These are phyloP conservation scores for Oryza australiensis DNA, from an alignment of 176 grass and related monocot genomes.

Conservation along the genomic window DNA sequence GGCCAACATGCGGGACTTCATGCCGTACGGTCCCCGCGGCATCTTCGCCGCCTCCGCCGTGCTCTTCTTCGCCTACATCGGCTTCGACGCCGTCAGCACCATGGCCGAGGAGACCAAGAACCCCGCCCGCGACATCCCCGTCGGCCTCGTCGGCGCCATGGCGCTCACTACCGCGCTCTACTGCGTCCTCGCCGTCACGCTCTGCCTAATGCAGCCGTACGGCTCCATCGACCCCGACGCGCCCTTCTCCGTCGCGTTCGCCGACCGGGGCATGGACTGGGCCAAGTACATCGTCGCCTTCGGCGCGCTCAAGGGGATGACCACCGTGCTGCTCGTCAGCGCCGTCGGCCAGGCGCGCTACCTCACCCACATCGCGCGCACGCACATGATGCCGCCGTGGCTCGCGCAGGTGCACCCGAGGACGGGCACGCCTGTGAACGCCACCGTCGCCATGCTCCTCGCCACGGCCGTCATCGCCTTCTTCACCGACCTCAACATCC, in stretches of 20 bases:
- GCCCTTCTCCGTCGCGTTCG: constrained; percentile 62
- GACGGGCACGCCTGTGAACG: constrained; percentile 57
- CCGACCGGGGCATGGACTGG: constrained; percentile 52
- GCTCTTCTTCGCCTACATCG: constrained; percentile 61
- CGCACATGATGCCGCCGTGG: constrained; percentile 67
- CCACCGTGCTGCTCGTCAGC: constrained; percentile 65
- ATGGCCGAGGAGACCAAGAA: constrained; percentile 58
- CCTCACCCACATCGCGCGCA: constrained; percentile 66
- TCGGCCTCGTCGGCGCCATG: constrained; percentile 52
- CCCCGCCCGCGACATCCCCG: constrained; percentile 41
- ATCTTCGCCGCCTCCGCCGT: constrained; percentile 39
- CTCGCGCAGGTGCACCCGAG: constrained; percentile 46
- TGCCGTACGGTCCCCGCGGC: constrained; percentile 24
- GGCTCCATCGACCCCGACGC: constrained; percentile 45
- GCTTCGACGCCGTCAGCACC: constrained; percentile 60
- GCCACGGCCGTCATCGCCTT: constrained; percentile 59
- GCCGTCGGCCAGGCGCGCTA: constrained; percentile 65
- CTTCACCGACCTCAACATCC: constrained; percentile 59
- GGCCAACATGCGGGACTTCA: constrained; percentile 46
- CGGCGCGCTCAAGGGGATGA: constrained; percentile 79
- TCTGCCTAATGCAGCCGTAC: constrained; percentile 69
- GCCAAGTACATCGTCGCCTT: constrained; percentile 73
- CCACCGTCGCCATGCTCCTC: constrained; percentile 64
- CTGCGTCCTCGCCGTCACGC: constrained; percentile 47
- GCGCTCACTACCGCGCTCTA: constrained; percentile 41